phyloP scores from a whole-genome alignment of 2,329 filamentous ascomycete species.

The Monascus ruber region DNA sequence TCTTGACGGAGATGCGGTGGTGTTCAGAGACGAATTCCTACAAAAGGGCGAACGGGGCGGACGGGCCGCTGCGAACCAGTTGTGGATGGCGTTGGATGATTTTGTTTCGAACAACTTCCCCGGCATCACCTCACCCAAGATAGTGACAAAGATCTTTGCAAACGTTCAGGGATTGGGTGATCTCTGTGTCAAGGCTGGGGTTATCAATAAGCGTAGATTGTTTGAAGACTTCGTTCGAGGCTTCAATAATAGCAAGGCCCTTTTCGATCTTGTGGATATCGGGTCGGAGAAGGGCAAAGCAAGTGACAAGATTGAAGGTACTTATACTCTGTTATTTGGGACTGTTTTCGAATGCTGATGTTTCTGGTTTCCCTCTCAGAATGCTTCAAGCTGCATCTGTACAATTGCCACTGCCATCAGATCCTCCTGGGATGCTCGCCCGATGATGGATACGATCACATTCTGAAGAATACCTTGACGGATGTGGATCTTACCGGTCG shows the following conservation, averaged over 20 bases:
- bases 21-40: constrained; percentile 43
- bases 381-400: constrained; percentile 43
- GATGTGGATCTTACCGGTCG: constrained; percentile 35
- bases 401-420: constrained; percentile 50
- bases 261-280: constrained; percentile 42
- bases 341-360: too few relatives aligned
- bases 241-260: constrained; percentile 41
- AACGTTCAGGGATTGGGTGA: constrained; percentile 43
- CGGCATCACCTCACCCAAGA: constrained; percentile 34
- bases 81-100: constrained; percentile 33
- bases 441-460: constrained; percentile 43
- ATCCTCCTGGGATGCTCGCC: constrained; percentile 50
- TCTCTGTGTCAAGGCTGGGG: constrained; percentile 34
- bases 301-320: constrained; percentile 39
- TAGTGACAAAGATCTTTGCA: constrained; percentile 43
- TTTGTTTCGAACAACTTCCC: constrained; percentile 33
- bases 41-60: constrained; percentile 42
- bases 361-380: constrained; percentile 25
- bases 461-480: constrained; percentile 39
- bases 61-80: constrained; percentile 39
- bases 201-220: constrained; percentile 29
- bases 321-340: not conserved
- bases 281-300: constrained; percentile 34
- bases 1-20: constrained; percentile 45
- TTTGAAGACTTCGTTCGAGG: constrained; percentile 45